These are phyloP conservation scores for Aspergillus fumigatiaffinis DNA, from an alignment of 2,329 filamentous ascomycete species.

Conservation along the genomic window DNA sequence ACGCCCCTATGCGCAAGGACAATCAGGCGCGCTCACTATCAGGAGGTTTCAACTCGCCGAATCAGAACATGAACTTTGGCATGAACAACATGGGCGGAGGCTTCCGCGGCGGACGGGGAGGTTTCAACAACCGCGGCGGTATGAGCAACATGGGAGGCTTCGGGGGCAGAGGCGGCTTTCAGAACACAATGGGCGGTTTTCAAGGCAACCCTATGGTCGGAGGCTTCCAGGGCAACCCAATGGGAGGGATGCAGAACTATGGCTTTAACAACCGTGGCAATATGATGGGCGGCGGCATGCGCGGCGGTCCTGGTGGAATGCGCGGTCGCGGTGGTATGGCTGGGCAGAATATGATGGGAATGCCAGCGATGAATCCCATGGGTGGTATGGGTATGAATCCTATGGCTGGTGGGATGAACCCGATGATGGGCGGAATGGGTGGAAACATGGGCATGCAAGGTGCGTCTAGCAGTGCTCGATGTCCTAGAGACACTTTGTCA, in stretches of 20 bases:
- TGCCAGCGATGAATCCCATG: slow-evolving; percentile 52
- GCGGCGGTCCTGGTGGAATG: slow-evolving; percentile 55
- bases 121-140: slow-evolving; percentile 28
- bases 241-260: slow-evolving; percentile 51
- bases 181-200: slow-evolving; percentile 41
- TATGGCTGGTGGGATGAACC: slow-evolving; percentile 56
- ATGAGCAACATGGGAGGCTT: slow-evolving; percentile 49
- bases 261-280: slow-evolving; percentile 51
- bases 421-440: slow-evolving; percentile 51
- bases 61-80: slow-evolving; percentile 39
- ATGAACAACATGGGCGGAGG: slow-evolving; percentile 47
- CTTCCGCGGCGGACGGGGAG: slow-evolving; percentile 50
- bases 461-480: slow-evolving; percentile 25
- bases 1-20: slow-evolving; percentile 69
- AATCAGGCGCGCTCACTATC: slow-evolving; percentile 49
- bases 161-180: slow-evolving; percentile 46
- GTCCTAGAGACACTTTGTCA: background rate
- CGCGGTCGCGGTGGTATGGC: slow-evolving; percentile 58
- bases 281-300: slow-evolving; percentile 52
- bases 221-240: slow-evolving; percentile 40
- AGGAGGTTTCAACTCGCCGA: slow-evolving; percentile 45
- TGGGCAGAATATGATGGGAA: slow-evolving; percentile 51
- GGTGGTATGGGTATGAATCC: slow-evolving; percentile 51
- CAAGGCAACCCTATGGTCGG: slow-evolving; percentile 46
- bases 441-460: slow-evolving; percentile 49